Evolutionary conservation across 176 grass and related monocot species (phyloP).

Genomic region (Luzula sylvatica): DNA sequence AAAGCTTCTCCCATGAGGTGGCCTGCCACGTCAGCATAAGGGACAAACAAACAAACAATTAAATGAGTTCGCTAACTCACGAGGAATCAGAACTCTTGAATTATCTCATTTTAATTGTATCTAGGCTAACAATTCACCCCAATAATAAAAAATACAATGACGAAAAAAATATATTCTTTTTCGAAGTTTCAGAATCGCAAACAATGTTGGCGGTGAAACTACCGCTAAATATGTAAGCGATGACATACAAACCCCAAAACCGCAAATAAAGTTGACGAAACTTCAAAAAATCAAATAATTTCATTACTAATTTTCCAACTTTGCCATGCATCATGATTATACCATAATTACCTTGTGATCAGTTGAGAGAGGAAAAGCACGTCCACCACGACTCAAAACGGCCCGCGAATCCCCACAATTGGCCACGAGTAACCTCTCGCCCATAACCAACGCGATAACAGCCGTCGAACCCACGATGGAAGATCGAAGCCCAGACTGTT

Average conservation of each 20-base stretch:
- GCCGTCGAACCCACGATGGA: slow-evolving; percentile 81
- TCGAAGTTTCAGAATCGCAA: slow-evolving; percentile 8
- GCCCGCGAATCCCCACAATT: slow-evolving; percentile 92
- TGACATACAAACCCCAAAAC: background rate
- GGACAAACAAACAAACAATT: background rate
- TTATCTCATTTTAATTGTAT: background rate
- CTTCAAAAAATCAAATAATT: background rate
- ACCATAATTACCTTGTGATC: slow-evolving; percentile 72
- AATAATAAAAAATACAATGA: background rate
- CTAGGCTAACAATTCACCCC: background rate
- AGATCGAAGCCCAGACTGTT: slow-evolving; percentile 19
- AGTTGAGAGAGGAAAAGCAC: slow-evolving; percentile 42
- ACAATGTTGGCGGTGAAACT: slow-evolving; percentile 1
- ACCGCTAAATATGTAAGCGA: background rate
- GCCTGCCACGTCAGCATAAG: background rate
- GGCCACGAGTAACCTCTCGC: slow-evolving; percentile 39
- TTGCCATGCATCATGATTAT: background rate
- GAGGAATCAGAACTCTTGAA: background rate
- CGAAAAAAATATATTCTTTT: background rate
- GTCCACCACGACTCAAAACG: slow-evolving; percentile 41
- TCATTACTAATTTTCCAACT: background rate
- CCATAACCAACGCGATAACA: slow-evolving; percentile 47
- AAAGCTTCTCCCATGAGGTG: too few species aligned
- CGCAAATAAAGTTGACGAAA: background rate
- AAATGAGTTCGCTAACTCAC: background rate